Base-by-base conservation (phyloP, 805 yeast genomes). In the Ogataea pilisensis region DNA sequence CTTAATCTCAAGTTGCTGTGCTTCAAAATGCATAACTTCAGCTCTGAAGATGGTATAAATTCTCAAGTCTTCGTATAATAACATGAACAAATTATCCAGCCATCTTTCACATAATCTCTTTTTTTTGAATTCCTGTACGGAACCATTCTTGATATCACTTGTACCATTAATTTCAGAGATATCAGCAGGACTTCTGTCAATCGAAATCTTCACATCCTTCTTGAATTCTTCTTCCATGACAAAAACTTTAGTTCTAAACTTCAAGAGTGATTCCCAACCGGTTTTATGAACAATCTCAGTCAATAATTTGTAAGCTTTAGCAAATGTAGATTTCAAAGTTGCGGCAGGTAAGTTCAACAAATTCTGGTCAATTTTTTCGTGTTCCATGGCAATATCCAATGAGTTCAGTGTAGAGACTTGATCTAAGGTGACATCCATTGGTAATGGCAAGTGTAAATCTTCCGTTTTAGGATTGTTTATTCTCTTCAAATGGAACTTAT, bases 21-120 rank as follows among this genome's bases (percentile, higher is more conserved):
- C 87, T 61, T 85, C 89, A 65, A 85, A 83, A 63, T 91, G 96
- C 46, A 89, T 76, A 50, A 76, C 75, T 60, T 93, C 96, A 0
- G 96, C 89, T 60, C 89, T 90, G 93, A 96, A 91, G 73, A 87
- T 76, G 1, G 96, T 88, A 60, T 85, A 91, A 1, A 86, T 80
- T 55, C 85, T 72, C 53, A 85, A 70, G 57, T 85, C 95, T 52
- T 81, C 87, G 53, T 80, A 81, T 28, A 81, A 60, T 8, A 80
- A 56, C 85, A 81, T 78, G 57, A 81, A 81, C 44, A 81, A 60
- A 55, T 80, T 80, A 60, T 81, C 88, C 44, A 81, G 66, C 88
- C 88, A 81, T 54, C 86, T 70, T 57, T 81, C 87, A 65, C 88
- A 81, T 31, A 81, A 66, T 55, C 86, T 63, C 53, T 81, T 81